A percentile compares a stretch with the other conserved stretches of the same genome.
phyloP scores from a whole-genome alignment of 148 eudicot genomes.

The Limonium bicolor region DNA sequence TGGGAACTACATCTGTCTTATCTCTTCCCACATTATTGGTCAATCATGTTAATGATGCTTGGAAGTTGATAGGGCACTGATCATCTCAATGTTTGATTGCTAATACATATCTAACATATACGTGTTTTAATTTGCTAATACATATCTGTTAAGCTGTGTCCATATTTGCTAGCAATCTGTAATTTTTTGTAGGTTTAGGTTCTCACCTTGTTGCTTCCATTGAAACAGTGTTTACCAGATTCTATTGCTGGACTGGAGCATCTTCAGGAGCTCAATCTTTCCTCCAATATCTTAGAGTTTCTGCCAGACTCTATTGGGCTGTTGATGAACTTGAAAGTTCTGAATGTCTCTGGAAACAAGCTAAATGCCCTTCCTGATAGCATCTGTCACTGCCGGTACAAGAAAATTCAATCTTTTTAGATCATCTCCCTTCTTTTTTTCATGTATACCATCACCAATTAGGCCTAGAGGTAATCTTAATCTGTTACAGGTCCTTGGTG shows the following conservation, averaged over 20 bases:
- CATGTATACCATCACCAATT: neutral
- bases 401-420: no score
- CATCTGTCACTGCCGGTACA: conserved; percentile 81
- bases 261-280: conserved; percentile 70
- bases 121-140: no score
- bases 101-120: no score
- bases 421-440: neutral
- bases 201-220: no score
- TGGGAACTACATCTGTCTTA: no score
- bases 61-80: no score
- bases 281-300: conserved; percentile 55
- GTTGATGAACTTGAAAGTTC: conserved; percentile 45
- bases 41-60: no score
- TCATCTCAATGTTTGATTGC: no score
- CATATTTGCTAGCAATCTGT: no score
- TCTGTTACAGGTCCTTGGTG: conserved; percentile 59
- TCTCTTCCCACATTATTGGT: no score
- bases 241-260: conserved; percentile 68
- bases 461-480: neutral
- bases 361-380: conserved; percentile 69
- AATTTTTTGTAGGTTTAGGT: neutral
- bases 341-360: conserved; percentile 85
- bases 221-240: conserved; percentile 72
- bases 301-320: conserved; percentile 83
- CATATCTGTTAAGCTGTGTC: no score